phyloP scores from a whole-genome alignment of 768 basidiomycete species.

The Tricholoma bakamatsutake region DNA sequence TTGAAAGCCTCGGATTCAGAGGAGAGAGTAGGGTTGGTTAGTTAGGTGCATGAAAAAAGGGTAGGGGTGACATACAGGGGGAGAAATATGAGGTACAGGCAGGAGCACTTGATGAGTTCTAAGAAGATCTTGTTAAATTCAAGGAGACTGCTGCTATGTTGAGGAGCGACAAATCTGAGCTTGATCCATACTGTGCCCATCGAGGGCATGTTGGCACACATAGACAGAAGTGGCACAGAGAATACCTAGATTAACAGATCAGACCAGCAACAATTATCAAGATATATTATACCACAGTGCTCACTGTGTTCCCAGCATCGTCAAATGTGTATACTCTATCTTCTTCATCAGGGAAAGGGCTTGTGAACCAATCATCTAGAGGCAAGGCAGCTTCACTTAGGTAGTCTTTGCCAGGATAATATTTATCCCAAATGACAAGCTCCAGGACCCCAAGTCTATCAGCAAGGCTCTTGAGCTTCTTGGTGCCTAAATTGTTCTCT shows the following conservation, averaged over 20 bases:
- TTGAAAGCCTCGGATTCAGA: slow-evolving; percentile 28
- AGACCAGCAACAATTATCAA: neutral
- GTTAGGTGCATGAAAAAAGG: neutral
- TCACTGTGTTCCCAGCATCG: slow-evolving; percentile 62
- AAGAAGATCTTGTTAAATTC: slow-evolving; percentile 56
- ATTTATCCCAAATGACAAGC: slow-evolving; percentile 91
- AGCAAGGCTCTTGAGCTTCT: slow-evolving; percentile 40
- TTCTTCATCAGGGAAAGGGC: slow-evolving; percentile 5
- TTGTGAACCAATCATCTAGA: slow-evolving; percentile 75
- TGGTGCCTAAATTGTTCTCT: too few relatives aligned
- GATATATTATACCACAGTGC: slow-evolving; percentile 15
- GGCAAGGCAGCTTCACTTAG: slow-evolving; percentile 81
- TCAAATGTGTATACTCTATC: slow-evolving; percentile 45
- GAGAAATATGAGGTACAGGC: slow-evolving; percentile 68
- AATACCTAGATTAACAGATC: slow-evolving; percentile 1
- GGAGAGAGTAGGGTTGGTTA: slow-evolving; percentile 22
- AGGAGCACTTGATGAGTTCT: slow-evolving; percentile 57
- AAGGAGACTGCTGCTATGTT: slow-evolving; percentile 37
- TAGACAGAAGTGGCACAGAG: slow-evolving; percentile 32
- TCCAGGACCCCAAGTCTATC: slow-evolving; percentile 73
- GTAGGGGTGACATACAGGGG: slow-evolving; percentile 47
- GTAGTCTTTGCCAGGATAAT: slow-evolving; percentile 86
- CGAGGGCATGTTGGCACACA: slow-evolving; percentile 32
- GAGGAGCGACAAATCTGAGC: slow-evolving; percentile 43
- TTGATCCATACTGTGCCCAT: slow-evolving; percentile 39